Evolutionary conservation across 768 basidiomycete genomes (phyloP).

Genomic region (Candolleomyces aberdarensis): DNA sequence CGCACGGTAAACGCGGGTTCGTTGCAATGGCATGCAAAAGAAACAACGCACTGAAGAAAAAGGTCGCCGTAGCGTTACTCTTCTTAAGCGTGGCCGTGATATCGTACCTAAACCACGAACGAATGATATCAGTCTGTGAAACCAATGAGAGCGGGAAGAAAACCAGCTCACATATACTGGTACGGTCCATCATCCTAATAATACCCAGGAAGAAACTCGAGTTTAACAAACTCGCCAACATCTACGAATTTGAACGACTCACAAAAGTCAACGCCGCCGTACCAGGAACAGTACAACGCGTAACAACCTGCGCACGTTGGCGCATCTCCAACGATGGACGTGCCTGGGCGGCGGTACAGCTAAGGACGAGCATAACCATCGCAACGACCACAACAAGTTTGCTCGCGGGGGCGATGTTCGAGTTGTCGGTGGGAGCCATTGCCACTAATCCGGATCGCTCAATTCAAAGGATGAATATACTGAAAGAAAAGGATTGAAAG

Average conservation of each 20-base stretch:
- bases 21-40: background rate
- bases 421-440: too few species aligned
- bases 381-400: background rate
- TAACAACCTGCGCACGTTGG: conserved; percentile 28
- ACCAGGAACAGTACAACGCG: conserved; percentile 31
- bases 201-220: background rate
- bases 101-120: conserved; percentile 13
- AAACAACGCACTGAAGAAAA: conserved; percentile 26
- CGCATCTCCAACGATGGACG: conserved; percentile 2
- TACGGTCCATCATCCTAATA: conserved; percentile 35
- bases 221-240: background rate
- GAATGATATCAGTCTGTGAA: background rate
- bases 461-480: too few species aligned
- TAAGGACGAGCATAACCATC: background rate
- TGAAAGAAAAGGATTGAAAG: too few species aligned
- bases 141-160: background rate
- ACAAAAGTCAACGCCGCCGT: conserved; percentile 41
- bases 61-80: conserved; percentile 27
- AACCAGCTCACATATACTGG: conserved; percentile 24
- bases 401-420: too few species aligned
- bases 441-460: too few species aligned
- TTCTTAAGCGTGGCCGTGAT: conserved; percentile 16
- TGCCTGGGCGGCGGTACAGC: background rate
- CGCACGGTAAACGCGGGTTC: background rate
- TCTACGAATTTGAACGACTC: conserved; percentile 10